Percentiles rank a stretch among this genome's conserved stretches.
These are phyloP conservation scores for Prunus mira DNA, from an alignment of 306 rosid species.

Conservation along the genomic window DNA sequence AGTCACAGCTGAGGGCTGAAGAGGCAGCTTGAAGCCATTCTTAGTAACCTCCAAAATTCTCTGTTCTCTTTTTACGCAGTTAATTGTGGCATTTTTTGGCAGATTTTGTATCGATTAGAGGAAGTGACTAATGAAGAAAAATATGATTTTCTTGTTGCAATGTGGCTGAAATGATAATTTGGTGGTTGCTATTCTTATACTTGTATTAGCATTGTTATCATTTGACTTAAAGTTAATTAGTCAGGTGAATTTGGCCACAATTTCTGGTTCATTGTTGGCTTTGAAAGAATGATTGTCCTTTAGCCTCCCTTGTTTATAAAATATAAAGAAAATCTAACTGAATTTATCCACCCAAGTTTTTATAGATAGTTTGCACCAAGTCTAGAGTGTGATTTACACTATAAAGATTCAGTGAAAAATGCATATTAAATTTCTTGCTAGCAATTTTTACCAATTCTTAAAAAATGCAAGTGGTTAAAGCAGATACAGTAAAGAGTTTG, in stretches of 20 bases:
- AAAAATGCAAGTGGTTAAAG: not conserved
- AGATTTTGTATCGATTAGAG: slow-evolving; percentile 4
- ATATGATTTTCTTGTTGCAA: not conserved
- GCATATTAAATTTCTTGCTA: too few relatives aligned
- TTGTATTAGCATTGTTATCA: not conserved
- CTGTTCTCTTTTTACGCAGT: not conserved
- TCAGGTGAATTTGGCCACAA: too few relatives aligned
- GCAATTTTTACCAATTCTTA: too few relatives aligned
- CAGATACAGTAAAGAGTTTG: slow-evolving; percentile 3
- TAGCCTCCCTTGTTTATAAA: too few relatives aligned
- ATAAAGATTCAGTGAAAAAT: too few relatives aligned
- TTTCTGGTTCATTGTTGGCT: too few relatives aligned
- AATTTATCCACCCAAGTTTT: too few relatives aligned
- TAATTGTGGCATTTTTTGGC: not conserved
- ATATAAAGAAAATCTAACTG: too few relatives aligned
- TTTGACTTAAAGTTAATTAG: too few relatives aligned
- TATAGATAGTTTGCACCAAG: too few relatives aligned
- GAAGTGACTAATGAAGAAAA: not conserved
- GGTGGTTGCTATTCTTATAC: not conserved
- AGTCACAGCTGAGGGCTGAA: not conserved
- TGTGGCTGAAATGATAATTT: not conserved
- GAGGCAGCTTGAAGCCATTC: not conserved
- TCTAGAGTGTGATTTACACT: too few relatives aligned
- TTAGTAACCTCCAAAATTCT: not conserved
- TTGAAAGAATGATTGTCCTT: too few relatives aligned